Evolutionary conservation across 208 protist species (phyloP), one percentile per base, ranked within the genome.

Genomic region (Acanthamoeba healyi): DNA sequence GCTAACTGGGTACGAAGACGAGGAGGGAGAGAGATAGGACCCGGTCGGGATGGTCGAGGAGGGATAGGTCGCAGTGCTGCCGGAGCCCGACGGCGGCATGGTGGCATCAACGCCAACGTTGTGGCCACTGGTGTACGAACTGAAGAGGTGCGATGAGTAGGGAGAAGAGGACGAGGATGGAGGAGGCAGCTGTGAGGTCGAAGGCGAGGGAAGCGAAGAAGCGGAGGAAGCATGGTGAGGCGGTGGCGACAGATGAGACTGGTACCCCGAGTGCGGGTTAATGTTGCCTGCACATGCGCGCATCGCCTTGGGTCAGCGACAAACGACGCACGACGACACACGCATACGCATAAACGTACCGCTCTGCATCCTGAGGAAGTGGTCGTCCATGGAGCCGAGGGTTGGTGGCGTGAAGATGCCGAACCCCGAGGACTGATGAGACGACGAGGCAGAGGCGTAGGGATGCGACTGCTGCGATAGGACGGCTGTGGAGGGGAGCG

Each of bases 361-460:
- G 34, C 77, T 86, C 34, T 86, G 77, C 77, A 86, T 86, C 49
- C 22, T 44, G 26, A 86, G 49, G 6, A 86, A 22, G 77, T 86
- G 77, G 40, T 86, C 77, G 42, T 86, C 77, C 10, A 86, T 2
- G 26, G 44, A 61, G 17, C 77, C 42, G 26, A 82, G 36, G 5
- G 72, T 7, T 7, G 65, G 12, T 2, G 77, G 77, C 7, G 26
- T 86, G 49, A 86, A 86, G 40, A 86, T 86, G 9, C 77, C 77
- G 32, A 86, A 86, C 12, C 77, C 77, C 12, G 65, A 74, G 5
- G 65, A 74, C 34, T 10, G 38, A 29, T 7, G 22, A 6, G 65
- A 61, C 22, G 54, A 61, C 15, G 54, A 22, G 3, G 54, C 22
- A 17, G 54, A 15, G 54, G 54, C 54, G 44, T 49, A 49, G 44